Base-by-base conservation (phyloP, 2,329 filamentous ascomycete genomes). In the Paecilomyces formosus region DNA sequence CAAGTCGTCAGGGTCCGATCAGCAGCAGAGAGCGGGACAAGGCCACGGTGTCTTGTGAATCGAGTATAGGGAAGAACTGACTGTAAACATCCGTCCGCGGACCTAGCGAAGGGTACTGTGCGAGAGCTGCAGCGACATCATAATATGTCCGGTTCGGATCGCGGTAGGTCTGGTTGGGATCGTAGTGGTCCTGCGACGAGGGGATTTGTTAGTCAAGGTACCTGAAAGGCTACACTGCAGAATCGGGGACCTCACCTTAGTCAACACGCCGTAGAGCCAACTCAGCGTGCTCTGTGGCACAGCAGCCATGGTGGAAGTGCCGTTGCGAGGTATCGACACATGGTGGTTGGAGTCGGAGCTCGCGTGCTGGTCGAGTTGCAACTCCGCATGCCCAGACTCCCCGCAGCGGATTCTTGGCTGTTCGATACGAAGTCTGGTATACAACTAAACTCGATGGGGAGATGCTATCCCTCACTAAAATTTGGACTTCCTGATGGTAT, bases 21-120 rank as follows among this genome's bases (percentile, higher is more conserved):
- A 69, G 62, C 56, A 58, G 66, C 30, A 67, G 64, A 67, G 64
- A 61, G 59, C 57, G 9, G 6, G 50, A 15, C 39, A 57, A 21
- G 53, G 56, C 13, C 7, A 18, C 15, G n/a, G 18, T 50, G 7
- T 12, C 30, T 53, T 54, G 39, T 45, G 49, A 39, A 49, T 22
- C 24, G 24, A 24, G 8, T 45, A 54, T 30, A 50, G 35, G 55
- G 13, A 45, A 35, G 30, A 53, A 74, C 85, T 67, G 82, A 96
- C 92, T 97, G 76, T 97, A 95, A 55, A 97, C 92, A 74, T 97
- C 92, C 61, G 94, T 99, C 66, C 90, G 85, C 26, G 92, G 91
- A 8, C 88, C 84, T 22, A 99, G 81, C 1, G 90, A 88, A 7
- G 91, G 85, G 70, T 92, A 91, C 65, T 88, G 84, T 31, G 89